phyloP scores from a whole-genome alignment of 768 basidiomycete species.

The Wakefieldia striispora region DNA sequence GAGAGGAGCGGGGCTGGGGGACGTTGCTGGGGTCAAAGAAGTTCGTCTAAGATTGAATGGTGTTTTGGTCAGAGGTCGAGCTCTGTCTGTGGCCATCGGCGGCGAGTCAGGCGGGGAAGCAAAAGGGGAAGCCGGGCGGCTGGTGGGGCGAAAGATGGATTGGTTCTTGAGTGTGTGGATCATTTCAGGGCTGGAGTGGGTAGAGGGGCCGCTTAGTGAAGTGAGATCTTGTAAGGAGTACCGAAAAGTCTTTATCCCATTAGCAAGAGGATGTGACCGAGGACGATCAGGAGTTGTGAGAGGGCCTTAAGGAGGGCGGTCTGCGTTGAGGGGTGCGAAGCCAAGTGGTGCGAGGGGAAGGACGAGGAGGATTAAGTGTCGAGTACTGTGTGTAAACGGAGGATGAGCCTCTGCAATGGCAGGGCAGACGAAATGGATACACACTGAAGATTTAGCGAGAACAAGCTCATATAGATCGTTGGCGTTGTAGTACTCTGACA shows the following conservation, averaged over 20 bases:
- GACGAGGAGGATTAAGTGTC: constrained; percentile 42
- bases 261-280: constrained; percentile 11
- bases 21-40: constrained; percentile 35
- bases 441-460: constrained; percentile 35
- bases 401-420: background rate
- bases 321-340: constrained; percentile 60
- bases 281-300: constrained; percentile 12
- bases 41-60: constrained; percentile 61
- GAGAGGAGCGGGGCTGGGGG: constrained; percentile 41
- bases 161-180: constrained; percentile 70
- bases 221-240: constrained; percentile 29
- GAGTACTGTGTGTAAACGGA: constrained; percentile 16
- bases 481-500: constrained; percentile 7
- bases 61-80: constrained; percentile 55
- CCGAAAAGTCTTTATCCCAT: constrained; percentile 44
- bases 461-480: constrained; percentile 60
- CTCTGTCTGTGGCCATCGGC: constrained; percentile 40
- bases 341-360: constrained; percentile 58
- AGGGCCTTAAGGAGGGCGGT: constrained; percentile 72
- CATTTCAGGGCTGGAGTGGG: constrained; percentile 31
- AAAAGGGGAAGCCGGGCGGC: constrained; percentile 60
- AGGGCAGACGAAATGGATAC: background rate
- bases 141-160: constrained; percentile 61
- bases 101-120: constrained; percentile 38
- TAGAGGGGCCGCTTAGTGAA: background rate